Base-by-base conservation (phyloP, 2,329 filamentous ascomycete genomes). In the Pestalotiopsis fici region DNA sequence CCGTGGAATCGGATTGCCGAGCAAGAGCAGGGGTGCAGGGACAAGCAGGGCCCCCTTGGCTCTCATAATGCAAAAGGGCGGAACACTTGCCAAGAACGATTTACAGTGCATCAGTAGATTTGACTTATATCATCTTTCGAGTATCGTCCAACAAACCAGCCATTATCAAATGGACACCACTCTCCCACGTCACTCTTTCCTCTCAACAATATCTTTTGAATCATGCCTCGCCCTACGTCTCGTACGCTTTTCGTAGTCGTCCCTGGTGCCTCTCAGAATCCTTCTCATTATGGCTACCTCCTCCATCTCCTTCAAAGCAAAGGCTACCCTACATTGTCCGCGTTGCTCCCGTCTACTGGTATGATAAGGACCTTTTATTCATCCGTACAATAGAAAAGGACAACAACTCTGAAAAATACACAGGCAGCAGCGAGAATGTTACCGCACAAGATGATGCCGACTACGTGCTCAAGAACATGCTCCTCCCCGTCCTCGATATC, bases 391-490 rank as follows among this genome's bases (percentile, higher is more conserved):
- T 3, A 43, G 39, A 12, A 18, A 50, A n/a, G 43, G 11, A 50
- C n/a, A 3, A 7, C n/a, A 1, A 23, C 4, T 9, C n/a, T 50
- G n/a, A 21, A 50, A 23, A 4, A 3, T 50, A 6, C n/a, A 23
- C 43, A 50, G 43, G 43, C 43, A 50, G n/a, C n/a, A 50, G 43
- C 6, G 43, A 50, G 6, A 50, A 50, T 3, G 43, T 50, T 15
- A 50, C 43, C 15, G n/a, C 43, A 18, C 43, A 69, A 11, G 75
- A 72, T n/a, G 70, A 71, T 28, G 65, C 66, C 28, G 65, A 65
- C 9, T 64, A 69, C 27, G 70, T 50, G 0, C 43, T 50, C n/a
- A 50, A 23, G 43, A 15, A 18, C 43, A 50, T 50, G 43, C 43
- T 72, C 61, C 57, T 59, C 4, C 28, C 69, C 62, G 59, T 65